Percentiles rank a stretch among this genome's conserved stretches.
Evolutionary conservation across 352 stramenopile species (phyloP).

Genomic region (Globisporangium acanthophoron): DNA sequence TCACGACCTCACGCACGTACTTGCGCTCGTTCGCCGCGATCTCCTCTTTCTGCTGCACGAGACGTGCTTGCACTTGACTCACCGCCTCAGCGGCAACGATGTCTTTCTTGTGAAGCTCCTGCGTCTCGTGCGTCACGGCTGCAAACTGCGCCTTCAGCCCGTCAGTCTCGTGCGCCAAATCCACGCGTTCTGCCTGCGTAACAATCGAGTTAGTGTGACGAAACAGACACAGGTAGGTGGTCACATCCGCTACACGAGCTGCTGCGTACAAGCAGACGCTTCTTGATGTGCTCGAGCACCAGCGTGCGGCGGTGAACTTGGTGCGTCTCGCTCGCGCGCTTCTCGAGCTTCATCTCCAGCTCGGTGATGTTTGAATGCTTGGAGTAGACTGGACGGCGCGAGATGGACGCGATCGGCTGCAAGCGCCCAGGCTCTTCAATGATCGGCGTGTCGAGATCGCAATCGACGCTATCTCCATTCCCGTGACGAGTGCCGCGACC

Average conservation of each 20-base stretch:
- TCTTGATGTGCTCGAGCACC: conserved; percentile 80
- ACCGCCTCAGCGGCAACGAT: conserved; percentile 65
- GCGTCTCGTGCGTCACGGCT: conserved; percentile 56
- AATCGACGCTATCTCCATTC: not conserved
- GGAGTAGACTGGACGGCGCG: conserved; percentile 69
- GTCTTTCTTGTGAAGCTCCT: conserved; percentile 77
- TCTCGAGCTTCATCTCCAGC: conserved; percentile 57
- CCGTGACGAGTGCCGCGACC: not conserved
- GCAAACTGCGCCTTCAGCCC: conserved; percentile 55
- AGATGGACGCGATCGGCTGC: conserved; percentile 71
- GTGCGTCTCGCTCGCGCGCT: conserved; percentile 47
- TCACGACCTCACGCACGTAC: conserved; percentile 58
- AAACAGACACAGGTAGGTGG: not conserved
- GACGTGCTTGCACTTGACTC: conserved; percentile 57
- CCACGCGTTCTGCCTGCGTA: conserved; percentile 38
- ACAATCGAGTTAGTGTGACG: not conserved
- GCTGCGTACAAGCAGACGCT: conserved; percentile 42
- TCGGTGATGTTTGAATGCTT: conserved; percentile 84
- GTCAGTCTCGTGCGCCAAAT: conserved; percentile 48
- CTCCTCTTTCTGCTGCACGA: conserved; percentile 63
- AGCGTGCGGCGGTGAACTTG: conserved; percentile 56
- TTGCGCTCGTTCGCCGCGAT: conserved; percentile 57
- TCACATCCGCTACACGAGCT: not conserved
- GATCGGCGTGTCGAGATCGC: conserved; percentile 14
- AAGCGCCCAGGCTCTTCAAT: conserved; percentile 47